Evolutionary conservation across 192 early-diverging fungal genomes (phyloP), one percentile per base, ranked within the genome.

Genomic region (Dissophora ornata): DNA sequence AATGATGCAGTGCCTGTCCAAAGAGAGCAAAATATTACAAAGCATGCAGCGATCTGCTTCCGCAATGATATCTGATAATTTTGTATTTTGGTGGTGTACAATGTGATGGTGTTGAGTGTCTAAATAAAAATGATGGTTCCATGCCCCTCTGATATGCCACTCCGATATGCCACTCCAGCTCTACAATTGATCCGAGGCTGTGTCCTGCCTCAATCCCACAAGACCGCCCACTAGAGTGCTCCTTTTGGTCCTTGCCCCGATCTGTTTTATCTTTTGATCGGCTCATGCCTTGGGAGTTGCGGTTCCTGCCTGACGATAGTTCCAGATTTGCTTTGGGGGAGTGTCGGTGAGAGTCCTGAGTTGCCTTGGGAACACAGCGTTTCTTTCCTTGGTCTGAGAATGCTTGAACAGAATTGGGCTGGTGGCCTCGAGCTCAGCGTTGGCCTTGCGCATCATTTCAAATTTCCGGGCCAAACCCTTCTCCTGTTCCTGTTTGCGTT

Each of bases 271-370:
- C 44, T 38, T 38, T 38, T 9, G 44, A 45, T 45, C 44, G n/a
- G 28, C 18, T 75, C 50, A 75, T 75, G 71, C 71, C 51, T 75
- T 75, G 22, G 61, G 22, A 16, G 60, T 22, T 16, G 58, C 21
- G 46, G 28, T 40, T 50, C 50, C 32, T 33, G 63, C 33, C 36
- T 84, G 83, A 21, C 77, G 60, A 66, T 90, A 89, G 71, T 93
- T 84, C 92, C 92, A 93, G 59, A 88, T 87, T 64, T 82, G 75
- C 36, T 81, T 82, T 16, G 89, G 79, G 12, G 92, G 90, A 7
- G 92, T 93, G 62, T 91, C 92, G 2, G 90, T 91, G 28, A 90
- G 86, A 54, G 90, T 90, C 45, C 88, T 90, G 82, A 91, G 85
- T 73, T 90, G 86, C 12, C 87, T 83, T 16, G 90, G 92, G 71